phyloP scores from a whole-genome alignment of 805 yeast species.

The Cyberlindnera amylophila region DNA sequence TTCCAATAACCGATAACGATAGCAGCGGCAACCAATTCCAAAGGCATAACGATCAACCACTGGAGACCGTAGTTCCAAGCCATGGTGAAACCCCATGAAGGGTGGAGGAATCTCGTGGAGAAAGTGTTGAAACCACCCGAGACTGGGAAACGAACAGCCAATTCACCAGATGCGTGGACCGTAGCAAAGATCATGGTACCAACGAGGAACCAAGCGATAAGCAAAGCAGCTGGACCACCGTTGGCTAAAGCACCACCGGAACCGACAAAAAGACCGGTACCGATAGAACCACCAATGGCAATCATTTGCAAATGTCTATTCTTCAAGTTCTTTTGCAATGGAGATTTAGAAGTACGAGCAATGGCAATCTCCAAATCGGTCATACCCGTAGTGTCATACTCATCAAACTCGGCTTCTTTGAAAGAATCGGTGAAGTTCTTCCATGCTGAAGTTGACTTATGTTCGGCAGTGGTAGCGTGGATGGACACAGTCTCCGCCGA shows the following conservation, averaged over 20 bases:
- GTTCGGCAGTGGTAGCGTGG: too few relatives aligned
- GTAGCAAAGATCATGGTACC: conserved; percentile 46
- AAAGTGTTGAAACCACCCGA: conserved; percentile 62
- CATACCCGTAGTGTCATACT: background rate
- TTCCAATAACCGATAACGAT: conserved; percentile 50
- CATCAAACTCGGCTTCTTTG: background rate
- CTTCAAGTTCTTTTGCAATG: conserved; percentile 34
- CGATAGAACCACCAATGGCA: conserved; percentile 67
- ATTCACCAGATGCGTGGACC: conserved; percentile 54
- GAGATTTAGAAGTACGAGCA: conserved; percentile 19
- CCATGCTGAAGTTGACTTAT: conserved; percentile 19
- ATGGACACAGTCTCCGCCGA: too few relatives aligned
- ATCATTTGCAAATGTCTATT: conserved; percentile 41
- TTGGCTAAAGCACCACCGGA: conserved; percentile 55
- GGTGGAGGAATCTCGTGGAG: conserved; percentile 52
- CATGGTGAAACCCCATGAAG: conserved; percentile 58
- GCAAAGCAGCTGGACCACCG: conserved; percentile 55
- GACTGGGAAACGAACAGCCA: conserved; percentile 58
- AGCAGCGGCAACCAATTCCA: conserved; percentile 52
- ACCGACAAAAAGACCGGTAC: conserved; percentile 77
- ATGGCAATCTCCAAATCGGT: conserved; percentile 45
- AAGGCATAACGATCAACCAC: conserved; percentile 46
- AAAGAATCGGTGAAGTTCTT: background rate
- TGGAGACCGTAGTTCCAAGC: conserved; percentile 55
- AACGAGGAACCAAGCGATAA: conserved; percentile 44